phyloP scores from a whole-genome alignment of 169 alveolate genomes.

The Cryptosporidium canis region DNA sequence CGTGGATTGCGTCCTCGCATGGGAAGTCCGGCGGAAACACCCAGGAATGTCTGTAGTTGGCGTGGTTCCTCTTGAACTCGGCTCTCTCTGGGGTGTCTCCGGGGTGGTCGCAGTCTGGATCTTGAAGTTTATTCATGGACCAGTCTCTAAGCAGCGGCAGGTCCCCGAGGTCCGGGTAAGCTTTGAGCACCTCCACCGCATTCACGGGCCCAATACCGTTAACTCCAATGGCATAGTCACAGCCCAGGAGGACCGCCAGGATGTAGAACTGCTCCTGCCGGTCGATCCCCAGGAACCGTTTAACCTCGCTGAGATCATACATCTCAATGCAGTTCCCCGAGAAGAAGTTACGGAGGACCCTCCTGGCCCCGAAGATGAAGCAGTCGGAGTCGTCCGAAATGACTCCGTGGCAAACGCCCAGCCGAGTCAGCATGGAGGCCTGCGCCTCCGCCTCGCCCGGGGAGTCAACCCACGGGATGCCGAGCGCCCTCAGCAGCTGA shows the following conservation, averaged over 20 bases:
- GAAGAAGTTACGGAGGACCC: conserved; percentile 90
- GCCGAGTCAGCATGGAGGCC: conserved; percentile 85
- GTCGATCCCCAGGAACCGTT: conserved; percentile 83
- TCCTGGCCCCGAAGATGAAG: conserved; percentile 90
- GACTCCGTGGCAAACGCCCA: conserved; percentile 86
- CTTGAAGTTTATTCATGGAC: conserved; percentile 79
- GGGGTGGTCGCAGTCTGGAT: neutral
- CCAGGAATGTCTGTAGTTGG: conserved; percentile 66
- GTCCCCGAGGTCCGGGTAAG: conserved; percentile 87
- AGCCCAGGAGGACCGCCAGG: conserved; percentile 92
- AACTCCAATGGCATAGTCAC: conserved; percentile 95
- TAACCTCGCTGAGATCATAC: conserved; percentile 82
- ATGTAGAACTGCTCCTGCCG: conserved; percentile 84
- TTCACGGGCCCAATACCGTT: conserved; percentile 95
- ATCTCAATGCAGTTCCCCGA: conserved; percentile 86
- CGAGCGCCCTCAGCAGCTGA: conserved; percentile 85
- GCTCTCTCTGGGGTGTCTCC: conserved; percentile 15
- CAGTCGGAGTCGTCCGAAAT: conserved; percentile 94
- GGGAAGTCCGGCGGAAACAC: conserved; percentile 67
- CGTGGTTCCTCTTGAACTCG: conserved; percentile 41
- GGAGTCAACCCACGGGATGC: conserved; percentile 93
- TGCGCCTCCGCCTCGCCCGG: conserved; percentile 97
- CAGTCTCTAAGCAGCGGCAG: conserved; percentile 82
- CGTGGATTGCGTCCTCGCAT: conserved; percentile 23
- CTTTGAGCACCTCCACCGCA: conserved; percentile 91